phyloP scores from a whole-genome alignment of 2,329 filamentous ascomycete genomes.

The Penicillium italicum region DNA sequence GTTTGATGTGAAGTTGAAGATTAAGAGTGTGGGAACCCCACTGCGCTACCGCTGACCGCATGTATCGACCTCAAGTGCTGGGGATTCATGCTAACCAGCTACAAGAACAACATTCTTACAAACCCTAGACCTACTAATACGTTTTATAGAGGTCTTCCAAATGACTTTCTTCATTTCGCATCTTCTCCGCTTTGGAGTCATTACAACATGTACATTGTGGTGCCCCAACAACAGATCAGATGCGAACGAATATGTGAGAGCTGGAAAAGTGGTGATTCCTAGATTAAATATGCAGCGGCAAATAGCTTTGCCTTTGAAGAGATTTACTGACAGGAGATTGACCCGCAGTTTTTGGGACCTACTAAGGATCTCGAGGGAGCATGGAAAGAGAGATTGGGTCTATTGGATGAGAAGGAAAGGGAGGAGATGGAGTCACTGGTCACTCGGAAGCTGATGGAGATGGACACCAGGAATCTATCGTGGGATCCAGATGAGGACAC shows the following conservation, averaged over 20 bases:
- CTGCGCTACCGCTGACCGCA: background rate
- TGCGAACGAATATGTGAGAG: background rate
- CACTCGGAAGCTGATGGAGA: background rate
- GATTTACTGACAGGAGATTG: background rate
- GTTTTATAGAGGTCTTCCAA: background rate
- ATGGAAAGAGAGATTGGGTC: background rate
- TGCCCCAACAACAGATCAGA: background rate
- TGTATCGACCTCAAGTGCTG: background rate
- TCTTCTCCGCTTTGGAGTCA: background rate
- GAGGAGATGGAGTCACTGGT: constrained; percentile 6
- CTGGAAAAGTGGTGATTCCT: background rate
- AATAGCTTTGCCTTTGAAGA: background rate
- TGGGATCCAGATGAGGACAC: constrained; percentile 2
- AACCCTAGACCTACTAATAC: background rate
- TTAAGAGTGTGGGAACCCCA: background rate
- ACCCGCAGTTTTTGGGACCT: background rate
- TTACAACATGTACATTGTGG: background rate
- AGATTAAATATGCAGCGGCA: background rate
- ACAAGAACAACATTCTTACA: background rate
- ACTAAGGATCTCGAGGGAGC: background rate
- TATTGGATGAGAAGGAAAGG: constrained; percentile 1
- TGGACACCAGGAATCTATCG: background rate
- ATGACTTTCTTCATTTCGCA: background rate
- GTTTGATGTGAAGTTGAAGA: background rate
- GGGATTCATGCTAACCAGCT: background rate